phyloP scores from a whole-genome alignment of 306 rosid species.

The Crotalaria pallida region DNA sequence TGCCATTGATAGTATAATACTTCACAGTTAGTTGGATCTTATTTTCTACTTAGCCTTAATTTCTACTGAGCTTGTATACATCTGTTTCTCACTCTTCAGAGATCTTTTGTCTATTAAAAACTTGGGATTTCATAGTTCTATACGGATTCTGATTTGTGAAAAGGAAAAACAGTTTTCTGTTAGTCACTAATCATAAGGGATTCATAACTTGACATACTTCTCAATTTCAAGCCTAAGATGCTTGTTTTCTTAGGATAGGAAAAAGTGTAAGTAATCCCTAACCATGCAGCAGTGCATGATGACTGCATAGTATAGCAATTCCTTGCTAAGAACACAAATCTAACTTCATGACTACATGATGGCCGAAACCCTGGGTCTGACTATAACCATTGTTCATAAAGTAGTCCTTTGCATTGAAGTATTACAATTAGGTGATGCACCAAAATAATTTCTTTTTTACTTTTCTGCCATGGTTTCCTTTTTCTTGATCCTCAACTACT shows the following conservation, averaged over 20 bases:
- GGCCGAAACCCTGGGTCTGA: not conserved
- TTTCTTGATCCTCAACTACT: constrained; percentile 1
- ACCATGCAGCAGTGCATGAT: not conserved
- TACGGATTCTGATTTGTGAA: not conserved
- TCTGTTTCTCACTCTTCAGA: not conserved
- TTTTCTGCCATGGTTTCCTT: not conserved
- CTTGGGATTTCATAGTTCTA: not conserved
- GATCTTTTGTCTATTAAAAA: not conserved
- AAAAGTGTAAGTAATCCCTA: not conserved
- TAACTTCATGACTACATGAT: not conserved
- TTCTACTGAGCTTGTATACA: not conserved
- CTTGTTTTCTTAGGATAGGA: not conserved
- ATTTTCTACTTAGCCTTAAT: not conserved
- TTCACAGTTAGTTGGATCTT: not conserved
- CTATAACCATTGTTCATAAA: not conserved
- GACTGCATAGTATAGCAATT: not conserved
- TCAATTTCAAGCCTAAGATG: not conserved
- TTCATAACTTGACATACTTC: not conserved
- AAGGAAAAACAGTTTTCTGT: not conserved
- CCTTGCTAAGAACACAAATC: not conserved
- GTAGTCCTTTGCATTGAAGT: not conserved
- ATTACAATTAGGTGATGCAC: not conserved
- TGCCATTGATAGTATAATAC: not conserved
- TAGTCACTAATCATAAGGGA: not conserved
- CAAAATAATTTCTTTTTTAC: not conserved